Conservation (phyloP, 345 rosid genomes). For the Clarkia xantiana region DNA sequence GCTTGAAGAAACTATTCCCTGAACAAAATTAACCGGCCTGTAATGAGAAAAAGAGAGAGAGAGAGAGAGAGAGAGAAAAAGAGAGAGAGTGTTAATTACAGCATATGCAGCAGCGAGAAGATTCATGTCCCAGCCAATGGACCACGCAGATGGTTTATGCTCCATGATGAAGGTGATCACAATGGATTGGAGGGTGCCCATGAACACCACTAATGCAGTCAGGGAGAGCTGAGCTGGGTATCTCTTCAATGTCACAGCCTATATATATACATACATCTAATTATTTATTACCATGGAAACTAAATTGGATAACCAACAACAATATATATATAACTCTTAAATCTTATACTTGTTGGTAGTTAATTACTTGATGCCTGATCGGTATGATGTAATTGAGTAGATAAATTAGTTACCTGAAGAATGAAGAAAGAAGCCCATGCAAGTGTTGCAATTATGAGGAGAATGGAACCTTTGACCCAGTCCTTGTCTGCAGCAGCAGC, state of each 20-base stretch:
- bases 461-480: constrained; percentile 55
- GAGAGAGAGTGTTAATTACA: constrained; percentile 22
- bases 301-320: too few relatives aligned
- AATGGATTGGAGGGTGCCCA: constrained; percentile 70
- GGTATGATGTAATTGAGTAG: too few relatives aligned
- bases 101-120: constrained; percentile 95
- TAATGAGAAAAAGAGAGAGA: constrained; percentile 5
- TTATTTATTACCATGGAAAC: too few relatives aligned
- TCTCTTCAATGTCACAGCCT: constrained; percentile 72
- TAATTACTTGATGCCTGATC: too few relatives aligned
- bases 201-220: constrained; percentile 60
- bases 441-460: constrained; percentile 67
- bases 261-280: not conserved
- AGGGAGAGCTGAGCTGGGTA: constrained; percentile 67
- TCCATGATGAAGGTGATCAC: constrained; percentile 69
- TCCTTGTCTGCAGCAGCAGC: constrained; percentile 21
- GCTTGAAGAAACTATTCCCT: constrained; percentile 60
- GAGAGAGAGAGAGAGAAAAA: not conserved
- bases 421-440: constrained; percentile 82
- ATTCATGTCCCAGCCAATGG: constrained; percentile 73
- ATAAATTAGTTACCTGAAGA: constrained; percentile 37
- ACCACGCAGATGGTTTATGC: constrained; percentile 49
- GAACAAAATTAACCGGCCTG: not conserved
- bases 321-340: not conserved
- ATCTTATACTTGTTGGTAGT: not conserved